A percentile compares a stretch with the other conserved stretches of the same genome.
Evolutionary conservation across 139 green algal genomes (phyloP).

Genomic region (Marvania coccoides): DNA sequence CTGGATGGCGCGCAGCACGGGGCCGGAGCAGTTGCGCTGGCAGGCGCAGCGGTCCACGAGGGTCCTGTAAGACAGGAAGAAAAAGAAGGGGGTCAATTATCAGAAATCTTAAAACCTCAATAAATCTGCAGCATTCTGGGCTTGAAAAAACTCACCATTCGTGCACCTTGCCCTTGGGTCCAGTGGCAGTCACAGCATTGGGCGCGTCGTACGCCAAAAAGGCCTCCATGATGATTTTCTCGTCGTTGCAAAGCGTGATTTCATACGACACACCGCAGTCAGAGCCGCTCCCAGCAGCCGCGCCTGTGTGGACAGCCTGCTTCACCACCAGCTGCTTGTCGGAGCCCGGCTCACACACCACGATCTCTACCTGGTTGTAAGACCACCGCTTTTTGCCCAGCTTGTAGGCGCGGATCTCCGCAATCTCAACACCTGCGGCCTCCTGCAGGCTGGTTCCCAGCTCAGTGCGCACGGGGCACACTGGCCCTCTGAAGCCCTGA

Average conservation of each 20-base stretch:
- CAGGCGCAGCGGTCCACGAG: slow-evolving; percentile 34
- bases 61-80: slow-evolving; percentile 2
- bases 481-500: neutral
- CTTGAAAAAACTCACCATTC: neutral
- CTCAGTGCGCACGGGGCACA: neutral
- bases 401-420: slow-evolving; percentile 46
- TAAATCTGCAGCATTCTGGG: neutral
- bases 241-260: slow-evolving; percentile 31
- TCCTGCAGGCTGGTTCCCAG: neutral
- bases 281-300: neutral
- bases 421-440: neutral
- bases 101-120: neutral
- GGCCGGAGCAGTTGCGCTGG: slow-evolving; percentile 43
- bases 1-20: slow-evolving; percentile 56
- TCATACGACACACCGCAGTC: slow-evolving; percentile 35
- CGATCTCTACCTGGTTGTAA: slow-evolving; percentile 54
- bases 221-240: slow-evolving; percentile 24
- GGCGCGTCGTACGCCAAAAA: slow-evolving; percentile 38
- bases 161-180: neutral
- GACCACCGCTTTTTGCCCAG: slow-evolving; percentile 55
- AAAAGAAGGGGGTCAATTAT: neutral
- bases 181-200: neutral
- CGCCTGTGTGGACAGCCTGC: slow-evolving; percentile 10
- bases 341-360: slow-evolving; percentile 9
- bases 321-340: neutral